Percentiles rank a stretch among this genome's conserved stretches.
Conservation (phyloP, 257 asterid species). For the Jacaranda copaia region DNA sequence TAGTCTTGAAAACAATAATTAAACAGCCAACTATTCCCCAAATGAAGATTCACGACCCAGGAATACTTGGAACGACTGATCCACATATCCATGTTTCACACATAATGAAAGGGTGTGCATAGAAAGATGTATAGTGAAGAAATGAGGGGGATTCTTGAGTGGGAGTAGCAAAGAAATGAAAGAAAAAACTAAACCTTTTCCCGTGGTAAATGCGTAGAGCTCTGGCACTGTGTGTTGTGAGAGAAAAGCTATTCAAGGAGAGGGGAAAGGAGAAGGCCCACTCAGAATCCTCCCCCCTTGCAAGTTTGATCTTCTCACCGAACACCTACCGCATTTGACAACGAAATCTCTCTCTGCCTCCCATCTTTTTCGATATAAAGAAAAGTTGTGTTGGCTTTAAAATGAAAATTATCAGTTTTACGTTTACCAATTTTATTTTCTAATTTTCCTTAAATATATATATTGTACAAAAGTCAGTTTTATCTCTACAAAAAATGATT, state of each 20-base stretch:
- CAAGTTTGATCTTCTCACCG: constrained; percentile 17
- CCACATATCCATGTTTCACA: neutral
- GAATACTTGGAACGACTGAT: neutral
- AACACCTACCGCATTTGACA: neutral
- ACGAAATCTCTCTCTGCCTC: too few relatives aligned
- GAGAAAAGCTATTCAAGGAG: neutral
- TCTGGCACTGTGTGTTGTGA: constrained; percentile 5
- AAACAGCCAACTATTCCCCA: too few relatives aligned
- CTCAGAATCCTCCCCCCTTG: neutral
- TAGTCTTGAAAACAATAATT: too few relatives aligned
- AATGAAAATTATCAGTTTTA: too few relatives aligned
- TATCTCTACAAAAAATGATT: too few relatives aligned
- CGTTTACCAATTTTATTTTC: too few relatives aligned
- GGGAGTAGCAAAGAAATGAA: neutral
- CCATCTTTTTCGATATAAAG: too few relatives aligned
- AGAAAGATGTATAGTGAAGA: neutral
- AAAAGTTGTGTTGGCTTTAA: too few relatives aligned
- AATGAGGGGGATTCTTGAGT: neutral
- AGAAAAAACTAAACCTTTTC: constrained; percentile 5
- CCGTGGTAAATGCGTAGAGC: constrained; percentile 6
- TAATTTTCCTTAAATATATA: too few relatives aligned
- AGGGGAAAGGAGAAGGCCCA: neutral
- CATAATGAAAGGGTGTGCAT: neutral
- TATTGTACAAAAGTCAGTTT: too few relatives aligned
- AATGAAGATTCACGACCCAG: neutral